A percentile compares a stretch with the other conserved stretches of the same genome.
phyloP scores from a whole-genome alignment of 2,329 filamentous ascomycete species.

The Dactylellina parvicollis region DNA sequence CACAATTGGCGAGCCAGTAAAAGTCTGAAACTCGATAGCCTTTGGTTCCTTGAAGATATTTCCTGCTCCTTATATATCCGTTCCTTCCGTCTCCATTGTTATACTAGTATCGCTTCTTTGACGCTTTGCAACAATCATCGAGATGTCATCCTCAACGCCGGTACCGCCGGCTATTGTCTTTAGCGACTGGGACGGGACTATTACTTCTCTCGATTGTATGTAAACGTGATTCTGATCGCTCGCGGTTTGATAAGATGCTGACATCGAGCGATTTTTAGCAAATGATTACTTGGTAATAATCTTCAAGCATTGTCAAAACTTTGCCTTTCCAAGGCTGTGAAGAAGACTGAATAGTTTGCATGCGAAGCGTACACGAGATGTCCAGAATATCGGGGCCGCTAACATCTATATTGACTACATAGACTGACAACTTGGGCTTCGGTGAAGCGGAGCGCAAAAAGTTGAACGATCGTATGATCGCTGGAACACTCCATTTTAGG shows the following conservation, averaged over 20 bases:
- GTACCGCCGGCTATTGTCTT: constrained; percentile 82
- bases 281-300: constrained; percentile 53
- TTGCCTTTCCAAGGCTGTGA: not conserved
- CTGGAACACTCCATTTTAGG: constrained; percentile 76
- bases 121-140: too few relatives aligned
- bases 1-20: too few relatives aligned
- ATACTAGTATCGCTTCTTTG: too few relatives aligned
- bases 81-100: too few relatives aligned
- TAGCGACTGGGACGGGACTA: constrained; percentile 93
- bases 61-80: too few relatives aligned
- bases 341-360: too few relatives aligned
- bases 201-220: constrained; percentile 52
- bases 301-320: too few relatives aligned
- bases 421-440: constrained; percentile 90
- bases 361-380: too few relatives aligned
- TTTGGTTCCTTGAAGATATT: too few relatives aligned
- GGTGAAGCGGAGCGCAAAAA: constrained; percentile 75
- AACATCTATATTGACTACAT: constrained; percentile 3
- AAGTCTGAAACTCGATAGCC: too few relatives aligned
- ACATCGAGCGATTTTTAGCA: constrained; percentile 11
- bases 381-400: not conserved
- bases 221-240: too few relatives aligned
- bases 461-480: constrained; percentile 80
- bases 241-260: too few relatives aligned
- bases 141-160: constrained; percentile 52